phyloP scores from a whole-genome alignment of 2,329 filamentous ascomycete genomes.

The Lasiodiplodia sp. region DNA sequence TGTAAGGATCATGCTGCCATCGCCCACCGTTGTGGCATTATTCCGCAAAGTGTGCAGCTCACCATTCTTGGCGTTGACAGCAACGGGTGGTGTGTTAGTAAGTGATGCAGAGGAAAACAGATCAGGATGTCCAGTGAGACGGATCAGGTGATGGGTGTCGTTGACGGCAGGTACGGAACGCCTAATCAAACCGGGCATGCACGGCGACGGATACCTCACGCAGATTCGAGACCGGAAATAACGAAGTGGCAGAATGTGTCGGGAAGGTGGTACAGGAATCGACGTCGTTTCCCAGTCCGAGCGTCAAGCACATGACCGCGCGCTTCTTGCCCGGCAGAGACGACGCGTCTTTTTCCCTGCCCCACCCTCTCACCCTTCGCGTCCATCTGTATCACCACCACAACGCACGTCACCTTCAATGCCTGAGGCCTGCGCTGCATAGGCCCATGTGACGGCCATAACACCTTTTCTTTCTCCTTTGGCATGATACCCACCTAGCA shows the following conservation, averaged over 20 bases:
- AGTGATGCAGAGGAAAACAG: no score
- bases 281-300: neutral
- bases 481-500: conserved; percentile 18
- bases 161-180: no score
- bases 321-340: neutral
- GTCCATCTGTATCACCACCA: conserved; percentile 2
- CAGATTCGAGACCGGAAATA: neutral
- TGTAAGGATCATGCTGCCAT: no score
- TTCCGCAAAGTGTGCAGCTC: no score
- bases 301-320: conserved; percentile 18
- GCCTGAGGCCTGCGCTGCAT: neutral
- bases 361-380: neutral
- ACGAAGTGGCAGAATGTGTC: neutral
- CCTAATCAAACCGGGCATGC: no score
- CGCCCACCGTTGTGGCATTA: no score
- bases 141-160: neutral
- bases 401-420: neutral
- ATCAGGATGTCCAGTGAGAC: neutral
- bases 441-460: neutral
- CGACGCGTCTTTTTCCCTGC: conserved; percentile 1
- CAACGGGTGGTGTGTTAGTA: no score
- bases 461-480: neutral
- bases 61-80: no score
- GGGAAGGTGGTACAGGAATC: neutral
- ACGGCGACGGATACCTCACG: neutral